Evolutionary conservation across 805 yeast genomes (phyloP).

Genomic region (Myxozyma vanderwaltii): DNA sequence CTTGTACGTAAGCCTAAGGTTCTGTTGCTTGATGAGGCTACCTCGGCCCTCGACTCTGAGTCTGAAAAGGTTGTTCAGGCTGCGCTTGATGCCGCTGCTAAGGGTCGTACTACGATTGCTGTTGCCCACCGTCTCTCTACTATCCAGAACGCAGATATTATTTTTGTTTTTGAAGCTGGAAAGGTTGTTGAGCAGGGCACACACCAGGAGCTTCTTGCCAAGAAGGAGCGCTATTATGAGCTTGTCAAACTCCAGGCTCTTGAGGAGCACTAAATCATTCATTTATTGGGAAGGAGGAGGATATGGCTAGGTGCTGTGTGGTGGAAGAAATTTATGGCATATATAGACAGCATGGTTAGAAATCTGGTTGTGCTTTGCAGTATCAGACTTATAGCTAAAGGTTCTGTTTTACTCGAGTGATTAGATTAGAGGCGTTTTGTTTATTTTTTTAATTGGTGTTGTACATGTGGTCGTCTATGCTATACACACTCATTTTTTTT

Average conservation of each 20-base stretch:
- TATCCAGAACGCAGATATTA: constrained; percentile 54
- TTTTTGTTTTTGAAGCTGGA: constrained; percentile 58
- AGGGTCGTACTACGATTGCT: constrained; percentile 67
- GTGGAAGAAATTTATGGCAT: too few species aligned
- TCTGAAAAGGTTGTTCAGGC: constrained; percentile 68
- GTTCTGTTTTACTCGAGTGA: neutral
- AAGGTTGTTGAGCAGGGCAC: constrained; percentile 55
- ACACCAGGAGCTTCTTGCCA: constrained; percentile 46
- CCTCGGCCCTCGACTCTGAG: constrained; percentile 56
- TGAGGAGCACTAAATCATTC: constrained; percentile 37
- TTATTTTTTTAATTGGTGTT: neutral
- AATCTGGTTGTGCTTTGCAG: neutral
- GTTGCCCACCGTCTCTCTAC: constrained; percentile 75
- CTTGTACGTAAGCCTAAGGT: constrained; percentile 58
- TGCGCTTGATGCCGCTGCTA: constrained; percentile 61
- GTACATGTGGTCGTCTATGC: neutral
- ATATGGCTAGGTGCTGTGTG: neutral
- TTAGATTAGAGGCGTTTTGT: neutral
- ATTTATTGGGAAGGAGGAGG: neutral
- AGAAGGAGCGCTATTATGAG: constrained; percentile 45
- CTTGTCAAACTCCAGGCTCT: constrained; percentile 49
- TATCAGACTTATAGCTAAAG: neutral
- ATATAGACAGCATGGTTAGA: neutral
- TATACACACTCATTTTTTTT: neutral
- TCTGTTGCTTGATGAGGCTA: constrained; percentile 61